phyloP scores from a whole-genome alignment of 345 rosid genomes.

The Arabis alpina region DNA sequence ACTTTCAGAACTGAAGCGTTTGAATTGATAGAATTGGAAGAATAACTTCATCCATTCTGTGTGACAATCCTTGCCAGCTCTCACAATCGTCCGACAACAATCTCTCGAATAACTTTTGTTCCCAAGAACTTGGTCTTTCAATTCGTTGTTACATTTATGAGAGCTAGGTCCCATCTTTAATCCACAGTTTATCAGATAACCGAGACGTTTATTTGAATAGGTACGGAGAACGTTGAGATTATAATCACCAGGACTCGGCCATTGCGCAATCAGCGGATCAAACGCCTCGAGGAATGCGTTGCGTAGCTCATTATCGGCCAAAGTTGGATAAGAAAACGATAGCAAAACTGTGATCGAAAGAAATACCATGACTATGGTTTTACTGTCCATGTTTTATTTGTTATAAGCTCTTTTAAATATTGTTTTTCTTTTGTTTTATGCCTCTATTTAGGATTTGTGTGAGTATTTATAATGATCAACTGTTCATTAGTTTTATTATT shows the following conservation, averaged over 20 bases:
- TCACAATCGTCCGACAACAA: constrained; percentile 19
- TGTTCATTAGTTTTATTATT: neutral
- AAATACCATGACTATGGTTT: neutral
- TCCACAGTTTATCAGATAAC: neutral
- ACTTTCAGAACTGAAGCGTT: neutral
- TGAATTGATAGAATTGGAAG: constrained; percentile 4
- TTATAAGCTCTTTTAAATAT: neutral
- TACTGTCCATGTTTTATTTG: constrained; percentile 12
- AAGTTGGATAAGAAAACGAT: constrained; percentile 1
- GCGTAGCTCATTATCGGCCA: constrained; percentile 12
- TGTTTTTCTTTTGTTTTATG: neutral
- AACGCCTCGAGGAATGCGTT: neutral
- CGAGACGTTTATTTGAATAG: neutral
- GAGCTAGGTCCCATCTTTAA: neutral
- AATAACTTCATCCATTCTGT: neutral
- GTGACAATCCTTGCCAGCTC: constrained; percentile 16
- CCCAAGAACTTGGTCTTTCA: neutral
- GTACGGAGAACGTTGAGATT: neutral
- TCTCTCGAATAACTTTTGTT: constrained; percentile 8
- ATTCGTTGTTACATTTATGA: neutral
- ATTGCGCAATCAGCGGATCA: neutral
- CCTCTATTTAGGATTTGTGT: neutral
- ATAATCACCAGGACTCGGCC: constrained; percentile 14
- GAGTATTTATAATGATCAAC: neutral
- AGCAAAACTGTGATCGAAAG: constrained; percentile 3